phyloP scores from a whole-genome alignment of 768 basidiomycete genomes.

The Pleurotus ostreatus region DNA sequence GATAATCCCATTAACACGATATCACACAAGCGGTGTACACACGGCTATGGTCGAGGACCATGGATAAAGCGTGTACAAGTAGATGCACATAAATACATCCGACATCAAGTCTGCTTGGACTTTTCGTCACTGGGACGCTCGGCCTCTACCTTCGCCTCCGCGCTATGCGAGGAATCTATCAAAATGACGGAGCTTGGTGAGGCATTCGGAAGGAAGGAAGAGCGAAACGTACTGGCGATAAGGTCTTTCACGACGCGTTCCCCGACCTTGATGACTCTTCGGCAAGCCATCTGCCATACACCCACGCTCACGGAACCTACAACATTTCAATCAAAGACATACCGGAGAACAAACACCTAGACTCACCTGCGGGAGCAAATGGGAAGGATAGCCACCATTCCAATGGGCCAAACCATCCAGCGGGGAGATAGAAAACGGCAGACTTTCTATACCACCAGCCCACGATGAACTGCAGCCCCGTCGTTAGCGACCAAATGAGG shows the following conservation, averaged over 20 bases:
- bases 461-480: conserved; percentile 76
- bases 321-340: not conserved
- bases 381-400: conserved; percentile 88
- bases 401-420: conserved; percentile 86
- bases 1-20: not conserved
- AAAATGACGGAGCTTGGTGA: not conserved
- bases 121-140: not conserved
- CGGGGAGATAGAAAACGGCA: conserved; percentile 92
- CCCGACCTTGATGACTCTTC: conserved; percentile 73
- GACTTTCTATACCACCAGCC: conserved; percentile 89
- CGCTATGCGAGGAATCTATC: not conserved
- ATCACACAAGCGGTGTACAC: not conserved
- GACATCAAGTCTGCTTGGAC: not conserved
- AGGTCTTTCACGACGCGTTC: conserved; percentile 72
- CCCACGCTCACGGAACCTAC: conserved; percentile 89
- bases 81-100: not conserved
- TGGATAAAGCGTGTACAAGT: not conserved
- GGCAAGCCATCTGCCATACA: conserved; percentile 94
- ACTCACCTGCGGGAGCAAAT: conserved; percentile 81
- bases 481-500: conserved; percentile 79
- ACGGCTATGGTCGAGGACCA: too few relatives aligned
- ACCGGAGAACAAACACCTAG: conserved; percentile 2
- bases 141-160: not conserved
- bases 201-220: not conserved
- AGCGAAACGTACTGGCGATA: conserved; percentile 12